Base-by-base conservation (phyloP, 2,329 filamentous ascomycete species). In the Colletotrichum euphorbiae region DNA sequence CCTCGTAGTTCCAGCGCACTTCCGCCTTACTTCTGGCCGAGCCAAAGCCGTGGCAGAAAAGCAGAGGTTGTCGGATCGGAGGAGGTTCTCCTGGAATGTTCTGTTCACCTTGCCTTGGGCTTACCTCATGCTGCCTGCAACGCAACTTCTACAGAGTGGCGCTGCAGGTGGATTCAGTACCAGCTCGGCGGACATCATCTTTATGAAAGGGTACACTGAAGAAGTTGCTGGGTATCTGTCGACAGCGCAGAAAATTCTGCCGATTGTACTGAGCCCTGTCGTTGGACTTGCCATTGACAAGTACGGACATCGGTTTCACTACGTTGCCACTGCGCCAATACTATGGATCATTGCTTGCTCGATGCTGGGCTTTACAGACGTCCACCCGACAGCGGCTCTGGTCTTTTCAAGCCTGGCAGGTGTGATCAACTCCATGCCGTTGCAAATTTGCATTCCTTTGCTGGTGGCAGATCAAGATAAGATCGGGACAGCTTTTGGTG, bases 301-400 rank as follows among this genome's bases (percentile, higher is more conserved):
- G 59, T 74, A 74, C n/a, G 70, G 72, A 0, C 71, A 74, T 36
- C 68, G 72, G 1, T 74, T 74, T 38, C 72, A 74, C 36, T 69
- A 70, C 21, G 71, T 74, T 7, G 73, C 71, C 5, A 17, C 62
- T 9, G 73, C 73, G 1, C 73, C 72, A 11, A 48, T 74, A 3
- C 45, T 73, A 1, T 74, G 62, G 31, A 71, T 74, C 42, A 61
- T 72, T 19, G 69, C 72, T 4, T 70, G 65, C 46, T 71, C 71
- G 1, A 54, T 73, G n/a, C 40, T 74, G 11, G 73, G 73, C 4
- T 73, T 74, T 50, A 72, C 71, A 0, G 50, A 72, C 4, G 67
- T 65, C 1, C 72, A 74, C 28, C 72, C 72, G 3, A 55, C 62
- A 0, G 72, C 60, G n/a, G 71, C 72, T 0, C 62, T 74, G 28